Evolutionary conservation across 1,284 basidiomycete genomes (phyloP).

Genomic region (Heterobasidion irregulare): DNA sequence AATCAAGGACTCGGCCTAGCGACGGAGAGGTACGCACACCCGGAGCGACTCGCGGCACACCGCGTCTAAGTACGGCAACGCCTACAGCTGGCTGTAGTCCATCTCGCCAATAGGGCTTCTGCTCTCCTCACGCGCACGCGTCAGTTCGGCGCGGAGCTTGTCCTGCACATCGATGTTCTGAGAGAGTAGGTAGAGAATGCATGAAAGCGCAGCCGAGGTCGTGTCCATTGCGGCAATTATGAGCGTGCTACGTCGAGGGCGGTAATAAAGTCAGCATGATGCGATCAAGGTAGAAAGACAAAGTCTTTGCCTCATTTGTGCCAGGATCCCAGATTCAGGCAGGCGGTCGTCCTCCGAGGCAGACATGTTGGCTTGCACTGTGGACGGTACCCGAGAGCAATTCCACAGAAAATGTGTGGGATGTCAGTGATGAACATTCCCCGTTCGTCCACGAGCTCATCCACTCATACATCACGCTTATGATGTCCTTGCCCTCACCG

Average conservation of each 20-base stretch:
- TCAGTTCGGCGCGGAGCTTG: slow-evolving; percentile 13
- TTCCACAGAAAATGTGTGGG: background rate
- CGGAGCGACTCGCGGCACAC: background rate
- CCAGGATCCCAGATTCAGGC: slow-evolving; percentile 8
- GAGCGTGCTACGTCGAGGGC: slow-evolving; percentile 7
- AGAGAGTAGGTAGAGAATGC: slow-evolving; percentile 13
- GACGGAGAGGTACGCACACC: background rate
- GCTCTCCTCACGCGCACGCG: background rate
- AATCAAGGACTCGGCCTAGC: background rate
- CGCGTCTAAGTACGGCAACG: background rate
- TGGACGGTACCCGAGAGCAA: background rate
- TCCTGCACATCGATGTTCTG: slow-evolving; percentile 12
- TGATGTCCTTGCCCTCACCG: slow-evolving; percentile 1
- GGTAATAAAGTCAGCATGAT: background rate
- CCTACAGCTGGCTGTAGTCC: background rate
- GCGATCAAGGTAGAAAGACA: background rate
- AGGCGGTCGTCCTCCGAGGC: slow-evolving; percentile 5
- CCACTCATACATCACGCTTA: slow-evolving; percentile 2
- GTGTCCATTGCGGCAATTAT: slow-evolving; percentile 16
- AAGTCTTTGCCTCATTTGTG: slow-evolving; percentile 9
- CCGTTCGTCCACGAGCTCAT: background rate
- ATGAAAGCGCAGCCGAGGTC: slow-evolving; percentile 12
- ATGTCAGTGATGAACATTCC: background rate
- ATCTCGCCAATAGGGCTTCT: background rate
- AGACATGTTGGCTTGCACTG: slow-evolving; percentile 6